Evolutionary conservation across 2,329 filamentous ascomycete genomes (phyloP).

Genomic region (Onygena corvina): DNA sequence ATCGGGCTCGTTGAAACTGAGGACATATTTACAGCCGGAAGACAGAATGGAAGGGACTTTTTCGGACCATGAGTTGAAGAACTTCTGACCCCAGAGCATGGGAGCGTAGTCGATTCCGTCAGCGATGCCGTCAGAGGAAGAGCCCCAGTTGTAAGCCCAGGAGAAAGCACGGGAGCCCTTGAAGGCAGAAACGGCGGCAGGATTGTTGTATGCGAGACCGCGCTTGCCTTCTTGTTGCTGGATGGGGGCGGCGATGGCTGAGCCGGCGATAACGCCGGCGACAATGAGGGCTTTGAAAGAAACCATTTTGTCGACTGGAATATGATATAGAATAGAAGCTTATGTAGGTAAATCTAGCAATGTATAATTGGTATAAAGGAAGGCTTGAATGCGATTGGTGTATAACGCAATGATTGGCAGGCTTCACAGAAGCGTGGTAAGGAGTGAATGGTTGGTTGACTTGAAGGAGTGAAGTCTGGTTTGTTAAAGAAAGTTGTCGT

Average conservation of each 20-base stretch:
- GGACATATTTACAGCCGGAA: slow-evolving; percentile 27
- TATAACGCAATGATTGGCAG: slow-evolving; percentile 14
- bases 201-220: slow-evolving; percentile 33
- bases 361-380: slow-evolving; percentile 4
- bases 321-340: not conserved
- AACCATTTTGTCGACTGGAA: slow-evolving; percentile 22
- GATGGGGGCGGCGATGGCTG: slow-evolving; percentile 25
- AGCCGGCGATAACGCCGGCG: slow-evolving; percentile 26
- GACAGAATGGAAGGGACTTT: slow-evolving; percentile 26
- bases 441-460: slow-evolving; percentile 21
- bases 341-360: not conserved
- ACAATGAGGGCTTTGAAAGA: slow-evolving; percentile 27
- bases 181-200: slow-evolving; percentile 25
- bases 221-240: slow-evolving; percentile 19
- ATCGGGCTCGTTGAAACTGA: slow-evolving; percentile 40
- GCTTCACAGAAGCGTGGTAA: slow-evolving; percentile 19
- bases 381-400: slow-evolving; percentile 13
- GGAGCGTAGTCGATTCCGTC: slow-evolving; percentile 33
- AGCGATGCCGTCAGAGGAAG: slow-evolving; percentile 21
- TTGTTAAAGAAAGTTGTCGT: slow-evolving; percentile 5
- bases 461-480: slow-evolving; percentile 15
- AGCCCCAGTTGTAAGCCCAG: slow-evolving; percentile 39
- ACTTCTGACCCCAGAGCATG: slow-evolving; percentile 35
- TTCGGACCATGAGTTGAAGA: slow-evolving; percentile 26
- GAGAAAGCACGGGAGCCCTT: slow-evolving; percentile 21